These are phyloP conservation scores for Durotheca rogersii DNA, from an alignment of 495 filamentous ascomycete species.

Conservation along the genomic window DNA sequence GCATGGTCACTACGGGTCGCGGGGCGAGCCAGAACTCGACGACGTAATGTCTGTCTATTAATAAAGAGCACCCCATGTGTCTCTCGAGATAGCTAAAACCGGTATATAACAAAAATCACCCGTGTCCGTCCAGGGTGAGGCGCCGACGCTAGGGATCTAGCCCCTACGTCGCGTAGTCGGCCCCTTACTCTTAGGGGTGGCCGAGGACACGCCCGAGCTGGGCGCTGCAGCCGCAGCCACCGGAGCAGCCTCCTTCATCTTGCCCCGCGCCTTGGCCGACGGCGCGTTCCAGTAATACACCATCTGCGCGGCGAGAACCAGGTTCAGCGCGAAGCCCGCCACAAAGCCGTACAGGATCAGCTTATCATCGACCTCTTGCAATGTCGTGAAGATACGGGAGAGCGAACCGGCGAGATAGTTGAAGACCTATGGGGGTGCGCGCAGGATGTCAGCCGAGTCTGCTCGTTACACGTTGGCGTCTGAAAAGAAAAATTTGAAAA, in stretches of 20 bases:
- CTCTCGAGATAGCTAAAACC: too few species aligned
- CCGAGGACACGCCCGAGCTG: constrained; percentile 36
- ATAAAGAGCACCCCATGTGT: too few species aligned
- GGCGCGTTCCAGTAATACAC: constrained; percentile 91
- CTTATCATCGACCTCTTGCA: constrained; percentile 94
- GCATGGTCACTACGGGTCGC: too few species aligned
- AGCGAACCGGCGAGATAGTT: constrained; percentile 93
- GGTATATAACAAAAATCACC: too few species aligned
- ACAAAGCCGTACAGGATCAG: constrained; percentile 92
- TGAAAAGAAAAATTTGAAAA: too few species aligned
- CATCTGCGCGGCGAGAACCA: constrained; percentile 87
- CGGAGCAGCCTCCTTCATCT: constrained; percentile 42
- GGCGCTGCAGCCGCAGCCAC: constrained; percentile 16
- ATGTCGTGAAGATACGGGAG: constrained; percentile 91
- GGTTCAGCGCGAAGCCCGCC: constrained; percentile 83
- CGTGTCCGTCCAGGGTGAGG: background rate
- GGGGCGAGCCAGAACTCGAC: too few species aligned
- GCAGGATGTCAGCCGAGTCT: constrained; percentile 14
- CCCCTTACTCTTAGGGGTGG: constrained; percentile 49
- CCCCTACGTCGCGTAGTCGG: constrained; percentile 57
- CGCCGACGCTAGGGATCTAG: constrained; percentile 36
- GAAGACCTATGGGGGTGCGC: too few species aligned
- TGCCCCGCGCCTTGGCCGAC: constrained; percentile 54
- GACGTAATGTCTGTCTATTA: too few species aligned
- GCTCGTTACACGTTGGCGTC: too few species aligned